Conservation (phyloP, 129 eudicot genomes). For the Centaurea solstitialis region DNA sequence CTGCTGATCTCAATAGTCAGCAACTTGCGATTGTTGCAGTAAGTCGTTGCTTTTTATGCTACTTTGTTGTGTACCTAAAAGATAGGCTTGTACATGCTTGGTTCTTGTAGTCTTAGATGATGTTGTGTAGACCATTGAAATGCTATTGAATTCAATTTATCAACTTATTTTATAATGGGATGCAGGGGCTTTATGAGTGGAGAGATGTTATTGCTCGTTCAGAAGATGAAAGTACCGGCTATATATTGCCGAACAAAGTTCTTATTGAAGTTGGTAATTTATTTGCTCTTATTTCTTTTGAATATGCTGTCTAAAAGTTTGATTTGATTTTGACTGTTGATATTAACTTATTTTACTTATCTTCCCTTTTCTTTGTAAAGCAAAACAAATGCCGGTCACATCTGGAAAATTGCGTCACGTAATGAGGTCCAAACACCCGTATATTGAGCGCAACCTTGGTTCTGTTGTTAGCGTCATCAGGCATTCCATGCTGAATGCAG, state of each 20-base stretch:
- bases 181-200: conserved; percentile 84
- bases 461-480: conserved; percentile 71
- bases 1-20: conserved; percentile 73
- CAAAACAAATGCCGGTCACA: conserved; percentile 90
- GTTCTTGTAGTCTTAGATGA: neutral
- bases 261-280: conserved; percentile 83
- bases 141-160: neutral
- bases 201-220: conserved; percentile 83
- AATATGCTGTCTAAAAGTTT: neutral
- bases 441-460: conserved; percentile 68
- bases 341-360: conserved; percentile 12
- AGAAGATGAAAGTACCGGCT: conserved; percentile 98
- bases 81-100: neutral
- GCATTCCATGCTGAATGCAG: conserved; percentile 62
- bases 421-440: conserved; percentile 63
- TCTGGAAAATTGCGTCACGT: conserved; percentile 50
- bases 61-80: neutral
- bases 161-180: neutral
- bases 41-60: conserved; percentile 35
- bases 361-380: conserved; percentile 35
- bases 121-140: neutral
- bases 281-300: neutral
- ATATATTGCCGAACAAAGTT: conserved; percentile 76
- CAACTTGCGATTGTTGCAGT: conserved; percentile 95
- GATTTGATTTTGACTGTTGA: neutral